Conservation (phyloP, 139 green algal genomes). For the Chlamydomonas sp. region DNA sequence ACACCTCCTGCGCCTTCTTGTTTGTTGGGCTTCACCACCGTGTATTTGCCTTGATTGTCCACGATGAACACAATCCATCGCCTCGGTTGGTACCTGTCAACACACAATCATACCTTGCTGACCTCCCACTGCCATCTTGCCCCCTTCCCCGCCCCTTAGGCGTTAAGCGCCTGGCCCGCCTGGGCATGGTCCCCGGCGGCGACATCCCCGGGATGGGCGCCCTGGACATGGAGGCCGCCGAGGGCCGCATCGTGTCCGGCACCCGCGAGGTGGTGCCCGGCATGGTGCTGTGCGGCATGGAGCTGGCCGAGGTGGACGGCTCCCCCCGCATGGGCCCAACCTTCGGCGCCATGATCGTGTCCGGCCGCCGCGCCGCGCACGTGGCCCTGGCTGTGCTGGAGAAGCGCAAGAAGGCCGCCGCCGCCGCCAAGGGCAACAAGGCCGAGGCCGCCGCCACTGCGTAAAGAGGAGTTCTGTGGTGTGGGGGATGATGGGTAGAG, state of each 20-base stretch:
- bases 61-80: no score
- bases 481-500: no score
- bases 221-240: constrained; percentile 96
- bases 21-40: no score
- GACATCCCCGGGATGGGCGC: constrained; percentile 90
- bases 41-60: no score
- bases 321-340: constrained; percentile 95
- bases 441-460: background rate
- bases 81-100: no score
- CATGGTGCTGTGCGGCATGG: constrained; percentile 97
- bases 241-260: constrained; percentile 91
- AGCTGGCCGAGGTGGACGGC: constrained; percentile 85
- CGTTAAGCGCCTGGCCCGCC: constrained; percentile 90
- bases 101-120: no score
- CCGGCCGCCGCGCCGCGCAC: constrained; percentile 92
- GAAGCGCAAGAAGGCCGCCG: constrained; percentile 36
- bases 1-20: background rate
- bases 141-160: constrained; percentile 9
- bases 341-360: constrained; percentile 97
- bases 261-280: constrained; percentile 87
- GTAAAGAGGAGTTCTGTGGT: no score
- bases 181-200: constrained; percentile 87
- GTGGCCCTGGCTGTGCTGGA: constrained; percentile 86
- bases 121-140: background rate
- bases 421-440: background rate